These are phyloP conservation scores for Penicillium oxalicum DNA, from an alignment of 2,329 filamentous ascomycete genomes.

Conservation along the genomic window DNA sequence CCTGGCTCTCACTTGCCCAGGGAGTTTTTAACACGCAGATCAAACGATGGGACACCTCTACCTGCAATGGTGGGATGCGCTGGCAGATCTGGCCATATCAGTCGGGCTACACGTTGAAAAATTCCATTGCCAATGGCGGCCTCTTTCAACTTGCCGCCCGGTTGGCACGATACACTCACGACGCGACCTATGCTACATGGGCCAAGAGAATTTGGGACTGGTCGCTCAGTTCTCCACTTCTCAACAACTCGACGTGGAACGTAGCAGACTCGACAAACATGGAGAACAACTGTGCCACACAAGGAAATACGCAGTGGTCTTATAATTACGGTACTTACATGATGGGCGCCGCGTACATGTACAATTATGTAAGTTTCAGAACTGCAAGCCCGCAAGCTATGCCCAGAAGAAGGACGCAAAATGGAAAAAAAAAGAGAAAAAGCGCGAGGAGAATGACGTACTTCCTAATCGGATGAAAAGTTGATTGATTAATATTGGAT, in stretches of 20 bases:
- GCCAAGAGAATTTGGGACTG: conserved; percentile 60
- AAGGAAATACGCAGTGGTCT: conserved; percentile 60
- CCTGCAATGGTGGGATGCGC: conserved; percentile 64
- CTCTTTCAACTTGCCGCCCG: conserved; percentile 75
- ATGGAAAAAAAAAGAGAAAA: no score
- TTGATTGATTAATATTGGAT: no score
- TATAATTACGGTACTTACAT: conserved; percentile 60
- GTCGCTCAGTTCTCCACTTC: conserved; percentile 50
- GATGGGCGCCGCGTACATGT: conserved; percentile 60
- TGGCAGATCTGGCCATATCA: conserved; percentile 80
- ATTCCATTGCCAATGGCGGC: conserved; percentile 70
- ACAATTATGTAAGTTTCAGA: conserved; percentile 49
- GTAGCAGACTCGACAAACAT: conserved; percentile 61
- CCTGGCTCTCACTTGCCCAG: conserved; percentile 52
- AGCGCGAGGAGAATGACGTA: no score
- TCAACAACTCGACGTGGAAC: conserved; percentile 54
- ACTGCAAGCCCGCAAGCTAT: no score
- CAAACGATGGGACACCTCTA: conserved; percentile 60
- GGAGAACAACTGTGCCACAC: conserved; percentile 49
- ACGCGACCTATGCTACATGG: conserved; percentile 58
- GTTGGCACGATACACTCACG: conserved; percentile 59
- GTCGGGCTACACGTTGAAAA: conserved; percentile 76
- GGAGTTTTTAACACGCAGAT: conserved; percentile 68
- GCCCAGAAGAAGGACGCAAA: no score
- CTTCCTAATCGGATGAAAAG: no score